phyloP scores from a whole-genome alignment of 2,329 filamentous ascomycete species.

The Alternaria sp. region DNA sequence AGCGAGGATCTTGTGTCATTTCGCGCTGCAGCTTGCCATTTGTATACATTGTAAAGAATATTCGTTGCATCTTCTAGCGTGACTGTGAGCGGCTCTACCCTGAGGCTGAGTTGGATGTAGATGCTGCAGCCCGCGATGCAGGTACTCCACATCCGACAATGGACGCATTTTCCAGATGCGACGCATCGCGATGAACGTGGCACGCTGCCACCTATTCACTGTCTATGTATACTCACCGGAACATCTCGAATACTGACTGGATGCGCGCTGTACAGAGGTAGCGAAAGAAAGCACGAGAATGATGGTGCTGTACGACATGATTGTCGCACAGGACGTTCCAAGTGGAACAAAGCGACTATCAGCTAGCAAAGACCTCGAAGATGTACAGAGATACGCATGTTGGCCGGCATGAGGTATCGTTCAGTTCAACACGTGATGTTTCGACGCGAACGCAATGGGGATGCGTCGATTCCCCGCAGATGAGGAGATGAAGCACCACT shows the following conservation, averaged over 20 bases:
- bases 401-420: background rate
- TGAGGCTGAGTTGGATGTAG: constrained; percentile 24
- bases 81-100: constrained; percentile 8
- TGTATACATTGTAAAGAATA: constrained; percentile 22
- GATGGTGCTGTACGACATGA: background rate
- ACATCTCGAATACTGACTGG: background rate
- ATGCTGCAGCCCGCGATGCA: background rate
- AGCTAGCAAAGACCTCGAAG: background rate
- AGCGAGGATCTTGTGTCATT: constrained; percentile 9
- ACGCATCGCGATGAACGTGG: background rate
- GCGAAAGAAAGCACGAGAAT: background rate
- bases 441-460: background rate
- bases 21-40: constrained; percentile 16
- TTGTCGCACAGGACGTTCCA: background rate
- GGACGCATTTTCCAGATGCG: background rate
- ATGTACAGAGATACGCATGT: no score
- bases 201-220: no score
- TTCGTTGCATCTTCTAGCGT: constrained; percentile 30
- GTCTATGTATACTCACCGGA: background rate
- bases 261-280: background rate
- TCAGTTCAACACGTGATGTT: background rate
- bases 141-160: background rate
- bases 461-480: background rate
- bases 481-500: background rate
- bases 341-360: background rate